Conservation (phyloP, 2,329 filamentous ascomycete genomes). For the Chaetomiaceae sp. region DNA sequence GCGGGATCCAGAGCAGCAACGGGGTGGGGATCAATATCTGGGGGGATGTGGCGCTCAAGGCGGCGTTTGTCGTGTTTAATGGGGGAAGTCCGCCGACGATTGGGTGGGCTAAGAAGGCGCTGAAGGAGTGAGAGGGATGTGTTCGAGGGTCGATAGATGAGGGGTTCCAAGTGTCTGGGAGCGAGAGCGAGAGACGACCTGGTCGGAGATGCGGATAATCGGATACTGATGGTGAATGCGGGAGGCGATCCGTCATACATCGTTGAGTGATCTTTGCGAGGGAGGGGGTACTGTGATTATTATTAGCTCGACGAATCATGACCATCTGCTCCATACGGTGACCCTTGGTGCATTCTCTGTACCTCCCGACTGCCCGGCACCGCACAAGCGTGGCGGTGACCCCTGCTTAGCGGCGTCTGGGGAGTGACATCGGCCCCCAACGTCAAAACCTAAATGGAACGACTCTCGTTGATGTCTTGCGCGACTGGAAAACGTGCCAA, state of each 20-base stretch:
- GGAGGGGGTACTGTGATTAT: no score
- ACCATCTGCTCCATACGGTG: no score
- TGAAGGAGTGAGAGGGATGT: not conserved
- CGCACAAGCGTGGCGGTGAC: not conserved
- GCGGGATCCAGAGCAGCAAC: conserved; percentile 53
- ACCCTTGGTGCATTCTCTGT: no score
- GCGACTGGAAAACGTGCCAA: no score
- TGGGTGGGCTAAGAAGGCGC: conserved; percentile 26
- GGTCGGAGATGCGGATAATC: no score
- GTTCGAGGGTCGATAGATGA: not conserved
- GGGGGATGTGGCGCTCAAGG: conserved; percentile 27
- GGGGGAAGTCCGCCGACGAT: conserved; percentile 20
- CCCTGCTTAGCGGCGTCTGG: not conserved
- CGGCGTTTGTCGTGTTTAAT: conserved; percentile 28
- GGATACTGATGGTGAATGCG: no score
- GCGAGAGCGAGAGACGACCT: no score
- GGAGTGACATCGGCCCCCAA: not conserved
- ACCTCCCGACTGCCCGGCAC: not conserved
- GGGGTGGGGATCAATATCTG: conserved; percentile 27
- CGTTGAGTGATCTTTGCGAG: no score
- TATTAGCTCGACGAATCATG: no score
- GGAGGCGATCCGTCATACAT: no score
- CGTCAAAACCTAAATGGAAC: not conserved
- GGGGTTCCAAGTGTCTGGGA: no score
- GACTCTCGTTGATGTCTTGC: not conserved